Percentiles rank a stretch among this genome's conserved stretches.
phyloP scores from a whole-genome alignment of 2,329 filamentous ascomycete species.

The Periconia sp. region DNA sequence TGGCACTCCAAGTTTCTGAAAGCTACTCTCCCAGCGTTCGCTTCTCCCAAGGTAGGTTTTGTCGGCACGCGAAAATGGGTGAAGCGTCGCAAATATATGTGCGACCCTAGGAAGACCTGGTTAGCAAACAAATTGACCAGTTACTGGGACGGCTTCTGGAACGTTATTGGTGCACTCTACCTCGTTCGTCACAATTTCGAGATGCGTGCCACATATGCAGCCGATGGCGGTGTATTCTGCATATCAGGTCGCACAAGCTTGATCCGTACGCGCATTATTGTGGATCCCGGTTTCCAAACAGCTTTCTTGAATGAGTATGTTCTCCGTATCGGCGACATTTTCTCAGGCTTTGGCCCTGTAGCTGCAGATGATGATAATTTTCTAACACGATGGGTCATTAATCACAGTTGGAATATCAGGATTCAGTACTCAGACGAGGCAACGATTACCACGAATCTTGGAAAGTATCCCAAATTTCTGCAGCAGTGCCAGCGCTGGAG shows the following conservation, averaged over 20 bases:
- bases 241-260: slow-evolving; percentile 38
- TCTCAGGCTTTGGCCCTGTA: slow-evolving; percentile 24
- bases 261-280: slow-evolving; percentile 30
- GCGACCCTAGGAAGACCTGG: background rate
- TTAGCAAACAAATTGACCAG: slow-evolving; percentile 6
- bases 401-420: slow-evolving; percentile 55
- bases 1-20: slow-evolving; percentile 23
- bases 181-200: slow-evolving; percentile 45
- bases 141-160: slow-evolving; percentile 27
- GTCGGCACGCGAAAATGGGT: slow-evolving; percentile 34
- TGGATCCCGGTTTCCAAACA: slow-evolving; percentile 21
- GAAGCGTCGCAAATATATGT: slow-evolving; percentile 10
- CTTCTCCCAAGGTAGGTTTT: slow-evolving; percentile 21
- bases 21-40: slow-evolving; percentile 24
- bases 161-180: slow-evolving; percentile 29
- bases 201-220: slow-evolving; percentile 32
- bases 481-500: slow-evolving; percentile 34
- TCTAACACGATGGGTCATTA: slow-evolving; percentile 59
- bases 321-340: slow-evolving; percentile 2
- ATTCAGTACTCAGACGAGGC: slow-evolving; percentile 60
- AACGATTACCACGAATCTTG: slow-evolving; percentile 57
- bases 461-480: slow-evolving; percentile 15
- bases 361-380: slow-evolving; percentile 50
- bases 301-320: slow-evolving; percentile 28
- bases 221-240: slow-evolving; percentile 41